These are phyloP conservation scores for Ascochyta lentis DNA, from an alignment of 2,329 filamentous ascomycete genomes.

Conservation along the genomic window DNA sequence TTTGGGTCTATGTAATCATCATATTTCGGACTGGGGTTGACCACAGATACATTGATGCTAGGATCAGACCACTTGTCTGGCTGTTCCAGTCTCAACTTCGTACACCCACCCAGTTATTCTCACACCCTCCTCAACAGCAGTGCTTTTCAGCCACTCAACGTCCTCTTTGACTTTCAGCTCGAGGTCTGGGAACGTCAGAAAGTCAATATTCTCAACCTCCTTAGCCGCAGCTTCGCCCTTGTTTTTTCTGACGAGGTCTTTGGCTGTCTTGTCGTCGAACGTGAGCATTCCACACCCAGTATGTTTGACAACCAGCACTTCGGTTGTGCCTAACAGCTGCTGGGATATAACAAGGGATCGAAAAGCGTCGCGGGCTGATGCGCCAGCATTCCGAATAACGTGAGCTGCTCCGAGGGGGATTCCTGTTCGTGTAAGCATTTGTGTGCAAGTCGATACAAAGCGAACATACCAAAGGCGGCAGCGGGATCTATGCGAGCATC, in stretches of 20 bases:
- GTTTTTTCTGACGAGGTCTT: slow-evolving; percentile 64
- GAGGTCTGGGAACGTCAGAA: slow-evolving; percentile 65
- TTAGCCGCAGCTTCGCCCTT: slow-evolving; percentile 60
- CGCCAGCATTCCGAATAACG: slow-evolving; percentile 72
- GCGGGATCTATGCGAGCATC: slow-evolving; percentile 75
- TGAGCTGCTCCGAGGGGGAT: slow-evolving; percentile 79
- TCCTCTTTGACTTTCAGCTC: slow-evolving; percentile 71
- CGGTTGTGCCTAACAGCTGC: slow-evolving; percentile 76
- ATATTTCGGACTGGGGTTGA: not conserved
- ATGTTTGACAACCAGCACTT: slow-evolving; percentile 78
- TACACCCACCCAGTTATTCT: slow-evolving; percentile 77
- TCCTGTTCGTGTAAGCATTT: slow-evolving; percentile 33
- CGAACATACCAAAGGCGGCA: slow-evolving; percentile 61
- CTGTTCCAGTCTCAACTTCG: slow-evolving; percentile 75
- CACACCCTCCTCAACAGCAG: slow-evolving; percentile 66
- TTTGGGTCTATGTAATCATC: not conserved
- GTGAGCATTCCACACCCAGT: slow-evolving; percentile 77
- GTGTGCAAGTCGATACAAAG: not conserved
- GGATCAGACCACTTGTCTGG: slow-evolving; percentile 54
- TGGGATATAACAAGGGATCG: slow-evolving; percentile 80
- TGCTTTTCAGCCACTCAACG: slow-evolving; percentile 66
- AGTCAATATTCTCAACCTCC: slow-evolving; percentile 61
- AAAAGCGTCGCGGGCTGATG: slow-evolving; percentile 70
- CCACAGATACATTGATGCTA: not conserved
- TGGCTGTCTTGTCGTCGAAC: slow-evolving; percentile 66